Base-by-base conservation (phyloP, 164 flowering plant species). In the Annona cherimola region DNA sequence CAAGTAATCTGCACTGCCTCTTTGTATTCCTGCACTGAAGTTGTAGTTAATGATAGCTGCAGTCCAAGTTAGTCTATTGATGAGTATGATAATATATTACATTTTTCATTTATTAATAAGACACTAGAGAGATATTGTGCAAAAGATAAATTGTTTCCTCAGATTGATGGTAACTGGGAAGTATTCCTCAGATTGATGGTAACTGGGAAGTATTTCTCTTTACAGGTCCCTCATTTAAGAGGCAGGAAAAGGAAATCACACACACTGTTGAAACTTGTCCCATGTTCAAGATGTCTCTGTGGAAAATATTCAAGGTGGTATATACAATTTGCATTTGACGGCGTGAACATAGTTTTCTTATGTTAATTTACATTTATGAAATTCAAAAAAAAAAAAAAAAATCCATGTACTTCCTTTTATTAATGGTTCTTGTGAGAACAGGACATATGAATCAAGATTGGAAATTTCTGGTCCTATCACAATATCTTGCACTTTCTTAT, bases 141-240 rank as follows among this genome's bases (percentile, higher is more conserved):
- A 45, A 50, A n/a, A n/a, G n/a, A n/a, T n/a, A n/a, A n/a, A n/a
- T n/a, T n/a, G n/a, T n/a, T 63, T 63, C 2, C 43, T 8, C 39
- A 18, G 67, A 39, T 60, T 60, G 19, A 5, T 60, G 18, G 19
- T 63, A 8, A 35, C 3, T 63, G 16, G 67, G 4, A 12, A 63
- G 11, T 44, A 8, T n/a, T n/a, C n/a, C n/a, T n/a, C n/a, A n/a
- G n/a, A 42, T 18, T 43, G 5, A 8, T 42, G 42, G 46, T 44
- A 19, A 66, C 44, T 42, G 6, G n/a, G 12, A 66, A 42, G 50
- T 39, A 42, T 66, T 66, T 5, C 41, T 75, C 42, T 72, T 59
- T 68, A 66, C 81, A 81, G 84, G 76, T 81, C 57, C 76, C 84
- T 66, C 79, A 69, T 68, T 78, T 73, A 61, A 75, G 79, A 50